Percentiles rank a stretch among this genome's conserved stretches.
Evolutionary conservation across 2,329 filamentous ascomycete genomes (phyloP).

Genomic region (Dothistroma pini): DNA sequence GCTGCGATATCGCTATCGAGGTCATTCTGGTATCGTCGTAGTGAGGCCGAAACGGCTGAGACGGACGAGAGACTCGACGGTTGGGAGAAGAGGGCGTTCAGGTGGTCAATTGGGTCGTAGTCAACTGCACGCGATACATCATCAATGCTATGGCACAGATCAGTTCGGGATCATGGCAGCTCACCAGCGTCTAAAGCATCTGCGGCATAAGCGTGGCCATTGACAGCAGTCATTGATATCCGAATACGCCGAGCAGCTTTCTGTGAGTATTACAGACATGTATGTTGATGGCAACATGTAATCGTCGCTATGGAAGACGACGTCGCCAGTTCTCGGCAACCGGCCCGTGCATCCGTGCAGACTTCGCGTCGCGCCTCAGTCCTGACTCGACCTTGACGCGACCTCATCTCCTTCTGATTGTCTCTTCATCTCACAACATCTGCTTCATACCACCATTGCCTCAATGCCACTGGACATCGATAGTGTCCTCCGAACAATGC

Average conservation of each 20-base stretch:
- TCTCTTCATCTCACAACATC: background rate
- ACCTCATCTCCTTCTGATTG: background rate
- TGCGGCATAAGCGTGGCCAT: constrained; percentile 11
- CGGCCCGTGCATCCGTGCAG: too few species aligned
- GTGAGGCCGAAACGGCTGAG: constrained; percentile 65
- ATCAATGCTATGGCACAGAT: background rate
- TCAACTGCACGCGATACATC: constrained; percentile 53
- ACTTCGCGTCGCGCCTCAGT: too few species aligned
- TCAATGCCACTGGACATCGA: too few species aligned
- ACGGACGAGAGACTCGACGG: constrained; percentile 79
- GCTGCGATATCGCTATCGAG: constrained; percentile 72
- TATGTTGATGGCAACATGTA: too few species aligned
- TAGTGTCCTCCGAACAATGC: too few species aligned
- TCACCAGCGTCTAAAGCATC: constrained; percentile 26
- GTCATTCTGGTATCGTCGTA: constrained; percentile 74
- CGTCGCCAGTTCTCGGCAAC: background rate
- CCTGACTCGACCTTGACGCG: background rate
- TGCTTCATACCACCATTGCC: too few species aligned
- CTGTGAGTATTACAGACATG: too few species aligned
- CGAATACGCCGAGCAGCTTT: background rate
- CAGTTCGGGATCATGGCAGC: background rate
- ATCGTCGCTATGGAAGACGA: too few species aligned
- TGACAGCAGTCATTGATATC: constrained; percentile 14
- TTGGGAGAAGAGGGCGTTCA: constrained; percentile 91
- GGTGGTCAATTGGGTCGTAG: constrained; percentile 88